Evolutionary conservation across 78 protist genomes (phyloP).

Genomic region (Guillardia theta): DNA sequence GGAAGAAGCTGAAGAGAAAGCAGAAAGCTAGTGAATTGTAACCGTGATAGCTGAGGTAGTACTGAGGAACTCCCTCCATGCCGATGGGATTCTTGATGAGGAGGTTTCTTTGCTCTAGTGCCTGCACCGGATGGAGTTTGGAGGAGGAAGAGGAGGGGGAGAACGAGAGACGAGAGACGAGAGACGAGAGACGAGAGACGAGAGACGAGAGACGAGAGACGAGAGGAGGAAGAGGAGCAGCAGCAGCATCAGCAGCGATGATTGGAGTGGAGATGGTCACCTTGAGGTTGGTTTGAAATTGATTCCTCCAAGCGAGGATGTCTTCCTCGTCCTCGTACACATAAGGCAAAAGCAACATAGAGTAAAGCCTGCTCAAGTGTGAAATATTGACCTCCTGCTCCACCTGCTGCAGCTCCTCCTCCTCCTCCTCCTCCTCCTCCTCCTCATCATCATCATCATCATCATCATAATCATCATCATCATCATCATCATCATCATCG

Average conservation of each 20-base stretch:
- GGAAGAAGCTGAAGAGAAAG: no score
- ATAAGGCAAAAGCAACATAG: not conserved
- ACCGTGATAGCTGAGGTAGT: slow-evolving; percentile 31
- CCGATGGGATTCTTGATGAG: not conserved
- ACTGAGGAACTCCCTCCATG: slow-evolving; percentile 29
- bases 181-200: no score
- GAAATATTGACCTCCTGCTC: not conserved
- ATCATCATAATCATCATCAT: not conserved
- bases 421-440: not conserved
- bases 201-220: not conserved
- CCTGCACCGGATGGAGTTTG: no score
- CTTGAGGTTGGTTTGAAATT: not conserved
- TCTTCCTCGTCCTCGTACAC: not conserved
- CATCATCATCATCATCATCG: not conserved
- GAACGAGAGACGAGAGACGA: no score
- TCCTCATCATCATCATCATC: not conserved
- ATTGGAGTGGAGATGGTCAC: not conserved
- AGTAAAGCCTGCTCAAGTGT: not conserved
- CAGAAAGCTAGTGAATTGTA: no score
- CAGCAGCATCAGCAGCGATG: not conserved
- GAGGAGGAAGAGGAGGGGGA: no score
- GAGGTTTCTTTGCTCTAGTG: not conserved
- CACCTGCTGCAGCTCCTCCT: not conserved
- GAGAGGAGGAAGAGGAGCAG: not conserved
- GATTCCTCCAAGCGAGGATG: not conserved